These are phyloP conservation scores for Podosphaera aphanis DNA, from an alignment of 2,329 filamentous ascomycete species.

Conservation along the genomic window DNA sequence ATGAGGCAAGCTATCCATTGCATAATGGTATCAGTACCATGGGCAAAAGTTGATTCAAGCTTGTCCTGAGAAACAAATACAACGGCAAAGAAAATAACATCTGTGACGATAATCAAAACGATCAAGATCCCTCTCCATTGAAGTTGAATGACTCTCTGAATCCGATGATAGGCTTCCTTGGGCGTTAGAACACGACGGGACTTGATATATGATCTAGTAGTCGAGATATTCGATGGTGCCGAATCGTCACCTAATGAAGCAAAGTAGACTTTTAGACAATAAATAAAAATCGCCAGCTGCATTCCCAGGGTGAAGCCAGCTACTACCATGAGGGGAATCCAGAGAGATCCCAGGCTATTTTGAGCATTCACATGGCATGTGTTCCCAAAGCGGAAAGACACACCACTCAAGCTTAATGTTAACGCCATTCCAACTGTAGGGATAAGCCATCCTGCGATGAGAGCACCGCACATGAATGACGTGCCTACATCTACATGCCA, in stretches of 20 bases:
- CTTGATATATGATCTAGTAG: slow-evolving; percentile 55
- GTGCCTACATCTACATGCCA: slow-evolving; percentile 83
- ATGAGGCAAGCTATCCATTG: slow-evolving; percentile 53
- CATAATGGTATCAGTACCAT: slow-evolving; percentile 25
- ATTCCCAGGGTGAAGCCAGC: slow-evolving; percentile 52
- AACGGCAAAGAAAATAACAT: slow-evolving; percentile 83
- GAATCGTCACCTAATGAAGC: slow-evolving; percentile 55
- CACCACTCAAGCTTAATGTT: slow-evolving; percentile 64
- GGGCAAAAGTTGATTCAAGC: slow-evolving; percentile 18
- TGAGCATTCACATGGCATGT: slow-evolving; percentile 87
- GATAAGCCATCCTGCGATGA: slow-evolving; percentile 64
- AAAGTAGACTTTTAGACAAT: slow-evolving; percentile 89
- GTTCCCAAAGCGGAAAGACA: slow-evolving; percentile 76
- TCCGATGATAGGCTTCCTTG: slow-evolving; percentile 65
- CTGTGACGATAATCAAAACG: slow-evolving; percentile 68
- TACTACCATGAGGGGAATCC: slow-evolving; percentile 70
- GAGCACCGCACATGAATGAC: slow-evolving; percentile 70
- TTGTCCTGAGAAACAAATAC: slow-evolving; percentile 77
- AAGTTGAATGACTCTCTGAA: slow-evolving; percentile 65
- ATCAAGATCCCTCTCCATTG: slow-evolving; percentile 89
- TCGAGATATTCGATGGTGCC: slow-evolving; percentile 30
- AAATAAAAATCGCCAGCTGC: slow-evolving; percentile 67
- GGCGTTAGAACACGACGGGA: slow-evolving; percentile 47
- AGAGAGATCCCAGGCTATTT: slow-evolving; percentile 64
- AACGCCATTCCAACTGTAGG: slow-evolving; percentile 52